These are phyloP conservation scores for Dichotomopilus funicola DNA, from an alignment of 2,329 filamentous ascomycete species.

Conservation along the genomic window DNA sequence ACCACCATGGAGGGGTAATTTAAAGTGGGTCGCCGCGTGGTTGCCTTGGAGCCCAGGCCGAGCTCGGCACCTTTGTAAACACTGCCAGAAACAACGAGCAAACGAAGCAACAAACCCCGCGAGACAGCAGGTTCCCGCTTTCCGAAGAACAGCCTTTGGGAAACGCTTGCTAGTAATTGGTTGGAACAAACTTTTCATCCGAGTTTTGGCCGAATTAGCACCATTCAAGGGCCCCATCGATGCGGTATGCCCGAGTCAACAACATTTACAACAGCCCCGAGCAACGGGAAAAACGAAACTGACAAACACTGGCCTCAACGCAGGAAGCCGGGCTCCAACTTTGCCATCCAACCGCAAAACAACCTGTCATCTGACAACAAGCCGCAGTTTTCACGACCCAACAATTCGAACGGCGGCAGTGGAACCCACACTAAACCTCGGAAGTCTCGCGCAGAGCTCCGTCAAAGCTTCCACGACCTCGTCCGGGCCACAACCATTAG, in stretches of 20 bases:
- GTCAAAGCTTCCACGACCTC: slow-evolving; percentile 24
- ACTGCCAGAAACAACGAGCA: not conserved
- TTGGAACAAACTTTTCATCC: not conserved
- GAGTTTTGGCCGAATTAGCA: not conserved
- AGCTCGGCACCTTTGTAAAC: slow-evolving; percentile 2
- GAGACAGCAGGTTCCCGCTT: not conserved
- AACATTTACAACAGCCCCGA: not conserved
- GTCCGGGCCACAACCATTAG: slow-evolving; percentile 21
- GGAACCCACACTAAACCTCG: not conserved
- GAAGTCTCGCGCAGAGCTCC: slow-evolving; percentile 15
- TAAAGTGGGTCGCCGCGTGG: not conserved
- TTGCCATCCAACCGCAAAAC: slow-evolving; percentile 26
- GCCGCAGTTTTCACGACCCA: slow-evolving; percentile 5
- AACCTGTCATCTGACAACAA: slow-evolving; percentile 17
- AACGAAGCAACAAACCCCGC: not conserved
- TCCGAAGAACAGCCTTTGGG: too few relatives aligned
- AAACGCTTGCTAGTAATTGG: too few relatives aligned
- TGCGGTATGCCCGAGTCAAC: not conserved
- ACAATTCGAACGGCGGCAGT: not conserved
- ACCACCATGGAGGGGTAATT: too few relatives aligned
- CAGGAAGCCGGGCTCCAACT: slow-evolving; percentile 25
- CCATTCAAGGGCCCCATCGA: not conserved
- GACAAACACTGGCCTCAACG: not conserved
- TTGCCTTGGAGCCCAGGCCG: slow-evolving; percentile 14
- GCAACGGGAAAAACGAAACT: not conserved